phyloP scores from a whole-genome alignment of 2,329 filamentous ascomycete genomes.

The Chaetomium globosum region DNA sequence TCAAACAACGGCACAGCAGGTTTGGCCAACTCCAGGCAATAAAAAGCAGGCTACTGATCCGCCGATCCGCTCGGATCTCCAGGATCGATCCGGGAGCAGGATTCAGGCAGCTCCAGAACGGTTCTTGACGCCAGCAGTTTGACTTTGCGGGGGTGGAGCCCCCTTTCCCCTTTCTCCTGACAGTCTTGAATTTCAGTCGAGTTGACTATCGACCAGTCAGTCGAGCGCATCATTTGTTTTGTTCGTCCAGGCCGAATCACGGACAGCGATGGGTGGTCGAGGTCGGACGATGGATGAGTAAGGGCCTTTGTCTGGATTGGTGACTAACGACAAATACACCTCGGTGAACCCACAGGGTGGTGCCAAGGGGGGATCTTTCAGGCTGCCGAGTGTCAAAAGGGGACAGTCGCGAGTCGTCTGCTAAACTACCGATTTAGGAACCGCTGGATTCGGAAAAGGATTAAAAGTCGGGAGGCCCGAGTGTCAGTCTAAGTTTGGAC shows the following conservation, averaged over 20 bases:
- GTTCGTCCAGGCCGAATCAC: background rate
- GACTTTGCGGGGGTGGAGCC: constrained; percentile 4
- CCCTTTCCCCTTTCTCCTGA: background rate
- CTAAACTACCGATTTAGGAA: background rate
- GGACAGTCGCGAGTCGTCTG: background rate
- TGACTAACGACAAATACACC: background rate
- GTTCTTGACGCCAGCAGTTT: background rate
- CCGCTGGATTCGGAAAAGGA: background rate
- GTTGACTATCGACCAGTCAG: background rate
- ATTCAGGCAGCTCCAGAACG: constrained; percentile 4
- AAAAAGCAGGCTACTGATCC: background rate
- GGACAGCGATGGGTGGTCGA: background rate
- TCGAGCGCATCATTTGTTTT: background rate
- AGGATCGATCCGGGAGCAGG: background rate
- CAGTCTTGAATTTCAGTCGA: background rate
- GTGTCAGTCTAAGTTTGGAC: constrained; percentile 9
- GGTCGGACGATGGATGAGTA: background rate
- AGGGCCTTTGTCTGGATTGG: background rate
- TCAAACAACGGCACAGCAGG: constrained; percentile 10
- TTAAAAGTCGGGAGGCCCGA: background rate
- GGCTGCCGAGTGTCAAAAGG: background rate
- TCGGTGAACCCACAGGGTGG: background rate
- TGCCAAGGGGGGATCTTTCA: background rate
- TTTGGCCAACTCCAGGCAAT: constrained; percentile 3
- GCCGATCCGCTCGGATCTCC: constrained; percentile 7